Percentiles rank a stretch among this genome's conserved stretches.
Evolutionary conservation across 345 rosid genomes (phyloP).

Genomic region (Erodium maritimum): DNA sequence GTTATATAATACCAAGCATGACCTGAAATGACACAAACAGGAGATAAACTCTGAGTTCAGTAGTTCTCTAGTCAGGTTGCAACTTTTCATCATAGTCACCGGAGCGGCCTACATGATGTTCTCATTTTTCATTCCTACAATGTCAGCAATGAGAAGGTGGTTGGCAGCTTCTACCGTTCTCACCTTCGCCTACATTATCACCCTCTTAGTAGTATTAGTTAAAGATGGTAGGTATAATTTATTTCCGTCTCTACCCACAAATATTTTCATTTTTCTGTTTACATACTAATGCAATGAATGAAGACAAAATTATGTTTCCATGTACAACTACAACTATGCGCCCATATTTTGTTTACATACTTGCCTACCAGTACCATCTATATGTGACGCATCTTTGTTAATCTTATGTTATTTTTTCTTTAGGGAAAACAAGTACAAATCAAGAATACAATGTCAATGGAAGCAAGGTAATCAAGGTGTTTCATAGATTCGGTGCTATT

Average conservation of each 20-base stretch:
- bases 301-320: too few species aligned
- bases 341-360: too few species aligned
- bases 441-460: conserved; percentile 13
- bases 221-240: conserved; percentile 16
- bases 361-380: too few species aligned
- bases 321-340: too few species aligned
- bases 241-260: too few species aligned
- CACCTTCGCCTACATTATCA: conserved; percentile 10
- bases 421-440: conserved; percentile 8
- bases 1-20: too few species aligned
- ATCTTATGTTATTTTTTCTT: not conserved
- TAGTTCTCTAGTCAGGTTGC: conserved; percentile 19
- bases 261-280: too few species aligned
- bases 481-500: conserved; percentile 17
- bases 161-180: conserved; percentile 14
- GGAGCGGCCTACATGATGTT: conserved; percentile 18
- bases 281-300: too few species aligned
- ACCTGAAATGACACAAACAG: too few species aligned
- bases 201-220: conserved; percentile 9
- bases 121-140: conserved; percentile 17
- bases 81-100: conserved; percentile 13
- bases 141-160: conserved; percentile 26
- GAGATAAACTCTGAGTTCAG: conserved; percentile 14
- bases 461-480: conserved; percentile 7
- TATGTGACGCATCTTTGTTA: too few species aligned